These are phyloP conservation scores for Chloropicon primus DNA, from an alignment of 139 green algal species.

Conservation along the genomic window DNA sequence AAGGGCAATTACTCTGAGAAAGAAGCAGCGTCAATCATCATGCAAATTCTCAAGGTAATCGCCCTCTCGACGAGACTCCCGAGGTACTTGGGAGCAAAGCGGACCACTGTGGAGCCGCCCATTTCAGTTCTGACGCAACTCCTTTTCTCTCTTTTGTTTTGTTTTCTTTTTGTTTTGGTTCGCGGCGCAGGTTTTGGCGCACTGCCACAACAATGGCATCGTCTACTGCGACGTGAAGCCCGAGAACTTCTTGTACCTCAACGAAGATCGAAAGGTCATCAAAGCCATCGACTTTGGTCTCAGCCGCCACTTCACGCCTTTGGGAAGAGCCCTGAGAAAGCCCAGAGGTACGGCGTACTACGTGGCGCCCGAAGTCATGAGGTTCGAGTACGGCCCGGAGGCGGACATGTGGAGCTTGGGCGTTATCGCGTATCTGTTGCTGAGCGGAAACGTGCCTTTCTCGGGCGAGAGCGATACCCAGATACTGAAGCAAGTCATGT, in stretches of 20 bases:
- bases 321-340: background rate
- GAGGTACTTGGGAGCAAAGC: no score
- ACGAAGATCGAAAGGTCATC: background rate
- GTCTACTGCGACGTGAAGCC: constrained; percentile 9
- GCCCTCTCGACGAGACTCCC: no score
- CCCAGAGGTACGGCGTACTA: background rate
- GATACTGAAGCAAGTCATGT: background rate
- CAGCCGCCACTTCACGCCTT: background rate
- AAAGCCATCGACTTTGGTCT: background rate
- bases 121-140: background rate
- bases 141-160: background rate
- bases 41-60: background rate
- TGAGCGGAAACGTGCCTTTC: background rate
- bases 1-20: constrained; percentile 2
- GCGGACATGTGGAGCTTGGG: background rate
- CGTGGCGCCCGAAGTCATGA: background rate
- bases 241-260: constrained; percentile 7
- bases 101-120: no score
- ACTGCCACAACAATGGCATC: constrained; percentile 8
- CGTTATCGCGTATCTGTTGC: background rate
- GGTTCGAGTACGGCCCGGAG: background rate
- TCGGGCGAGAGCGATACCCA: background rate
- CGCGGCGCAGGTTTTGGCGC: background rate
- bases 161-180: no score
- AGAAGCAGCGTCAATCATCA: background rate